These are phyloP conservation scores for Brassica carinata DNA, from an alignment of 345 rosid genomes.

Conservation along the genomic window DNA sequence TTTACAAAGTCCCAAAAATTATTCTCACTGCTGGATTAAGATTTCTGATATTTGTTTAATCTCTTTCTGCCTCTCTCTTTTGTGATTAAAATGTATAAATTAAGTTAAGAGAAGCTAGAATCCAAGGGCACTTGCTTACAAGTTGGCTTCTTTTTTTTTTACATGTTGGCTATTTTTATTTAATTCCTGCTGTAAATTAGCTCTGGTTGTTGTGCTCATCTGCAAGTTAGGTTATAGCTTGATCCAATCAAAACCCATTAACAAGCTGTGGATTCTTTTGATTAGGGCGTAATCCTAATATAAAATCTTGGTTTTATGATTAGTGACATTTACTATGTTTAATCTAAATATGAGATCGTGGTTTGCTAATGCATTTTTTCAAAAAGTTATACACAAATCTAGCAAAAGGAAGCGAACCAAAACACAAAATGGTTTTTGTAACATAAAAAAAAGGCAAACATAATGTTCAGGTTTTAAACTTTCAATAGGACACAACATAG, in stretches of 20 bases:
- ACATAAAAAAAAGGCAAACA: conserved; percentile 13
- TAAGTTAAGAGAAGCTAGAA: conserved; percentile 15
- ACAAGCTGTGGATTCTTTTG: not conserved
- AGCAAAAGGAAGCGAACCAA: not conserved
- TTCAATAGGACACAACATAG: conserved; percentile 24
- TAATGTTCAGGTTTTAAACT: conserved; percentile 14
- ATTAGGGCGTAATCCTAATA: not conserved
- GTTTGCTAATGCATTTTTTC: not conserved
- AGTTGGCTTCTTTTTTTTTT: not conserved
- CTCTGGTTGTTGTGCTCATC: conserved; percentile 14
- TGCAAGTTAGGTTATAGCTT: conserved; percentile 13
- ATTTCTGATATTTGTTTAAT: conserved; percentile 40
- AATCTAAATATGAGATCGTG: not conserved
- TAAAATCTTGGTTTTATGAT: not conserved
- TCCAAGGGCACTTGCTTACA: conserved; percentile 35
- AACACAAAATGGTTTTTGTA: not conserved
- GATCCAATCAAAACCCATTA: conserved; percentile 11
- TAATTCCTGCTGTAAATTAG: not conserved
- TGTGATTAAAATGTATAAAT: conserved; percentile 27
- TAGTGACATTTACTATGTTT: conserved; percentile 3
- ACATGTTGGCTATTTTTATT: not conserved
- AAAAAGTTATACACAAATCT: not conserved
- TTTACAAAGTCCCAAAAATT: conserved; percentile 60
- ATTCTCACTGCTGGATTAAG: conserved; percentile 71
- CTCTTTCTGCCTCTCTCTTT: not conserved